Conservation (phyloP, 202 grass and related monocot species). For the Carex arenaria region DNA sequence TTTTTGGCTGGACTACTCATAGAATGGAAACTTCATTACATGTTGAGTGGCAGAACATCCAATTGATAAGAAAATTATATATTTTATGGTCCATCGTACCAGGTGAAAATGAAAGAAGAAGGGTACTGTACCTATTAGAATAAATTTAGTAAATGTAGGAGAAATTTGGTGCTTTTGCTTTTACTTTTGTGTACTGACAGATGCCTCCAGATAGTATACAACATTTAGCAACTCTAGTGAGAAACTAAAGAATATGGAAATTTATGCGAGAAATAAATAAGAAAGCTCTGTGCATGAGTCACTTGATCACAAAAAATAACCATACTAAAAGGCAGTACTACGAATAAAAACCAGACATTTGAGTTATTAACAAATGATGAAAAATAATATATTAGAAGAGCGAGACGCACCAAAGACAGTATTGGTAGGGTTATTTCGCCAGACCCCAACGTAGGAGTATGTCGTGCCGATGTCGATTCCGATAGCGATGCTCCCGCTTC, state of each 20-base stretch:
- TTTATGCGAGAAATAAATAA: too few relatives aligned
- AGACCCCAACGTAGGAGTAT: slow-evolving; percentile 63
- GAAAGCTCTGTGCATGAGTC: too few relatives aligned
- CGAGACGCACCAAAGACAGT: slow-evolving; percentile 58
- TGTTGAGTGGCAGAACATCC: too few relatives aligned
- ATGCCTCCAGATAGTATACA: background rate
- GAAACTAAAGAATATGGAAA: background rate
- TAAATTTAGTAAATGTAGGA: background rate
- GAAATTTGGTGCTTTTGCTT: background rate
- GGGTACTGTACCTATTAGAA: background rate
- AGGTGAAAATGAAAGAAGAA: background rate
- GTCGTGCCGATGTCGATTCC: slow-evolving; percentile 77
- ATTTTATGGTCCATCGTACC: background rate
- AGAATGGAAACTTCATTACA: too few relatives aligned
- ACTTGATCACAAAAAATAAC: too few relatives aligned
- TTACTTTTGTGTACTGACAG: background rate
- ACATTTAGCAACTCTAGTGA: background rate
- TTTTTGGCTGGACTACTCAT: too few relatives aligned
- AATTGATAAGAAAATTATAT: background rate
- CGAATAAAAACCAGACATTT: background rate
- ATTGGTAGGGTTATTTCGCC: slow-evolving; percentile 56
- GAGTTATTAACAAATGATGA: background rate
- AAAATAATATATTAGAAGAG: background rate
- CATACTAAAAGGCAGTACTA: background rate
- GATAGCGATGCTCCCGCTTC: slow-evolving; percentile 14